A percentile compares a stretch with the other conserved stretches of the same genome.
These are phyloP conservation scores for Rubroshorea leprosula DNA, from an alignment of 345 rosid genomes.

Conservation along the genomic window DNA sequence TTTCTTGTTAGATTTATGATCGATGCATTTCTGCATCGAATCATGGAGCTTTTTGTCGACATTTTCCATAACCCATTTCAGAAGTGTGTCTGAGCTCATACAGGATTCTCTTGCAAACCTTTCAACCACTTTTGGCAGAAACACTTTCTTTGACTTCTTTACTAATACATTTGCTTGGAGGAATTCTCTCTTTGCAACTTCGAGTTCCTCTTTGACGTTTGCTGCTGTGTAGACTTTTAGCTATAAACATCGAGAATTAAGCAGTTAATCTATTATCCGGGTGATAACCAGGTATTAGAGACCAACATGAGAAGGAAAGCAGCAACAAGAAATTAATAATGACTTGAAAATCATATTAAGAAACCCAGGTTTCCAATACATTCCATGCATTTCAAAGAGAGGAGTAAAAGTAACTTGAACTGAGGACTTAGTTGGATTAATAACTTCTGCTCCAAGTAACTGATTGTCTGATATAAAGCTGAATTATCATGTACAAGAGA, in stretches of 20 bases:
- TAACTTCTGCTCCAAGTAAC: not conserved
- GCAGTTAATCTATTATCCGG: not conserved
- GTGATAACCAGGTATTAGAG: not conserved
- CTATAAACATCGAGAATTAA: constrained; percentile 28
- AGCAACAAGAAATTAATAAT: not conserved
- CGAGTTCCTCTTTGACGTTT: constrained; percentile 56
- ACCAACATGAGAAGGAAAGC: not conserved
- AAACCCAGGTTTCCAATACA: not conserved
- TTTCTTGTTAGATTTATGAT: constrained; percentile 45
- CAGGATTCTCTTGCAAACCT: constrained; percentile 66
- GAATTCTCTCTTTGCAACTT: constrained; percentile 64
- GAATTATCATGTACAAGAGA: constrained; percentile 1
- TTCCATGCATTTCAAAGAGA: not conserved
- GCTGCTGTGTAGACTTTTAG: constrained; percentile 64
- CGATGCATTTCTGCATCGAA: constrained; percentile 47
- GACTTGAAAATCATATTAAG: not conserved
- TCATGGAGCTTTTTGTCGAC: constrained; percentile 57
- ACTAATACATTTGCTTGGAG: constrained; percentile 50
- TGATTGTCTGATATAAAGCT: not conserved
- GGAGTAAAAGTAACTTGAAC: too few species aligned
- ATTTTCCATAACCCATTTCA: constrained; percentile 51
- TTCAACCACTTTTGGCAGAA: constrained; percentile 64
- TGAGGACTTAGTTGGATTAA: not conserved
- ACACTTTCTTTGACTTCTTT: constrained; percentile 58
- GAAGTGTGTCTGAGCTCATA: constrained; percentile 46